Evolutionary conservation across 768 basidiomycete genomes (phyloP).

Genomic region (Boletus patriciae): DNA sequence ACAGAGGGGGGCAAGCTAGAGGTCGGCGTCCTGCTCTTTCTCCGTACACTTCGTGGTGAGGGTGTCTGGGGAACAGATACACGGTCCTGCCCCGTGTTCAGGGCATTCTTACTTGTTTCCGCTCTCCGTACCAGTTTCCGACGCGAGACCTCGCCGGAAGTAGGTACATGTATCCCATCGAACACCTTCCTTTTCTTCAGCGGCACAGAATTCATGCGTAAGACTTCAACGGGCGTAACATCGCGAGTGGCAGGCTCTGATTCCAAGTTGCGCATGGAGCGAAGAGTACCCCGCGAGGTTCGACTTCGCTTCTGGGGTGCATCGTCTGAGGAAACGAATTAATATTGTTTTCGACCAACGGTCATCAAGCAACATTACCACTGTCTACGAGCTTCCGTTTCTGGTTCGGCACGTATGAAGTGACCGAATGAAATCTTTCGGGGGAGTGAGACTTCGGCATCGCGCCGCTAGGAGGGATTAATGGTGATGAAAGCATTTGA

Average conservation of each 20-base stretch:
- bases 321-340: constrained; percentile 16
- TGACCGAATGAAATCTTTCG: neutral
- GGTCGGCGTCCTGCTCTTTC: neutral
- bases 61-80: neutral
- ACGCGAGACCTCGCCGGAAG: constrained; percentile 18
- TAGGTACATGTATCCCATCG: constrained; percentile 33
- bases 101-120: neutral
- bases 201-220: constrained; percentile 27
- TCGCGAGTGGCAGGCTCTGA: constrained; percentile 32
- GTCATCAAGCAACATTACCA: constrained; percentile 8
- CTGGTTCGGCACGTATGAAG: neutral
- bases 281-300: constrained; percentile 13
- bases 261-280: constrained; percentile 14
- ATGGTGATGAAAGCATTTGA: neutral
- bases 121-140: constrained; percentile 2
- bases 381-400: constrained; percentile 14
- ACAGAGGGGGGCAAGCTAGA: constrained; percentile 1
- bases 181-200: constrained; percentile 24
- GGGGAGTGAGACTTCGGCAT: neutral
- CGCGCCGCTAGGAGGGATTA: neutral
- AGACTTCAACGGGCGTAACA: constrained; percentile 19
- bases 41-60: neutral
- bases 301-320: constrained; percentile 25
- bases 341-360: neutral
- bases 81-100: neutral